A percentile compares a stretch with the other conserved stretches of the same genome.
Conservation (phyloP, 495 filamentous ascomycete species). For the Aspergillus incahuasiensis region DNA sequence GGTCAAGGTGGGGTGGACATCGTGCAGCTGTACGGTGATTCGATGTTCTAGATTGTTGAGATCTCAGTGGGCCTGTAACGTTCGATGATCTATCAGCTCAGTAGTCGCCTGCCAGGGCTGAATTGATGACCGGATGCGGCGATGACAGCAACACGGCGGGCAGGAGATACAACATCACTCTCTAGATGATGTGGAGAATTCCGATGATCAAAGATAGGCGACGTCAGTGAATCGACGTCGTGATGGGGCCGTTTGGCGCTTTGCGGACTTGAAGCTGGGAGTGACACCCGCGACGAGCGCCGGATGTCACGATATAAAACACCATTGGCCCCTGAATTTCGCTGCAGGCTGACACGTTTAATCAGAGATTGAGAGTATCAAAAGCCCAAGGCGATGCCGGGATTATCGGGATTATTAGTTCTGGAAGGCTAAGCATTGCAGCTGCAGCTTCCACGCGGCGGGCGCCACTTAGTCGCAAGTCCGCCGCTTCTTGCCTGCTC, state of each 20-base stretch:
- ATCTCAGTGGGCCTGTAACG: slow-evolving; percentile 3
- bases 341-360: background rate
- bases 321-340: background rate
- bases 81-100: background rate
- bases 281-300: background rate
- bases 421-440: background rate
- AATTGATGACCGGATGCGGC: slow-evolving; percentile 8
- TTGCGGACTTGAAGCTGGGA: background rate
- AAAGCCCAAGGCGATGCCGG: background rate
- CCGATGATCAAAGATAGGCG: background rate
- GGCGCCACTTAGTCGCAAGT: slow-evolving; percentile 10
- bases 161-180: slow-evolving; percentile 7
- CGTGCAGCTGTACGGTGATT: background rate
- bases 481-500: background rate
- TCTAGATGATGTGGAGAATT: background rate
- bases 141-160: background rate
- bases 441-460: slow-evolving; percentile 6
- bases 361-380: too few species aligned
- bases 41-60: background rate
- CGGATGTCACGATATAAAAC: slow-evolving; percentile 5
- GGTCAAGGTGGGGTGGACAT: background rate
- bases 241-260: background rate
- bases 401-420: background rate
- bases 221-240: background rate
- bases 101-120: background rate